Conservation (phyloP, 139 green algal genomes). For the Axilococcus clingmanii region DNA sequence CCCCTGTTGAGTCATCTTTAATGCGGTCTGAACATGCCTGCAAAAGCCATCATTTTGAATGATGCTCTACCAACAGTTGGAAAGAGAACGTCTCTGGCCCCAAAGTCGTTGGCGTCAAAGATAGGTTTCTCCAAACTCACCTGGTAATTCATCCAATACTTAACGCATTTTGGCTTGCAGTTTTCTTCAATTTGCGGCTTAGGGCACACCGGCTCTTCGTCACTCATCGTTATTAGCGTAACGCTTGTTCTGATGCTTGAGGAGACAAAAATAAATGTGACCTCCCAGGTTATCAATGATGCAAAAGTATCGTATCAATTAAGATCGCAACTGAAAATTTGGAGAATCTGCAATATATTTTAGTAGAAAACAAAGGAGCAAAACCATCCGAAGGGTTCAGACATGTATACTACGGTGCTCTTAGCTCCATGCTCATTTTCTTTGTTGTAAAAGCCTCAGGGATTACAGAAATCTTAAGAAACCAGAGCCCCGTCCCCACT, state of each 20-base stretch:
- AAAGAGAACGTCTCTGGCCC: not conserved
- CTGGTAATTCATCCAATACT: conserved; percentile 26
- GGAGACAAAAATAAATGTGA: not conserved
- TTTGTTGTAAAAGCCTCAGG: too few relatives aligned
- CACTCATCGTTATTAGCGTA: conserved; percentile 12
- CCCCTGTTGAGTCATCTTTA: conserved; percentile 17
- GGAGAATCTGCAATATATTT: too few relatives aligned
- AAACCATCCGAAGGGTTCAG: not conserved
- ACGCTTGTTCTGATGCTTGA: not conserved
- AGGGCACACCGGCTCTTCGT: conserved; percentile 27
- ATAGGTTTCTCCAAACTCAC: conserved; percentile 4
- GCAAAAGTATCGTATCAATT: not conserved
- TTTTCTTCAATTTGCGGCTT: conserved; percentile 24
- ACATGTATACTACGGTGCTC: not conserved
- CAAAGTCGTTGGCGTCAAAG: not conserved
- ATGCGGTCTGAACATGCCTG: conserved; percentile 25
- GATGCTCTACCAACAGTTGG: conserved; percentile 3
- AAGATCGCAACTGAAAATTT: not conserved
- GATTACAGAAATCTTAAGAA: too few relatives aligned
- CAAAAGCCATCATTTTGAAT: conserved; percentile 4
- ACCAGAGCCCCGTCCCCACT: not conserved
- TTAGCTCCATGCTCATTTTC: too few relatives aligned
- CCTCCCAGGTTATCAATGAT: not conserved
- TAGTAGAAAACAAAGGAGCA: not conserved
- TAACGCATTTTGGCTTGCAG: conserved; percentile 35